Conservation (phyloP, 768 basidiomycete species). For the Podaxis sp. region DNA sequence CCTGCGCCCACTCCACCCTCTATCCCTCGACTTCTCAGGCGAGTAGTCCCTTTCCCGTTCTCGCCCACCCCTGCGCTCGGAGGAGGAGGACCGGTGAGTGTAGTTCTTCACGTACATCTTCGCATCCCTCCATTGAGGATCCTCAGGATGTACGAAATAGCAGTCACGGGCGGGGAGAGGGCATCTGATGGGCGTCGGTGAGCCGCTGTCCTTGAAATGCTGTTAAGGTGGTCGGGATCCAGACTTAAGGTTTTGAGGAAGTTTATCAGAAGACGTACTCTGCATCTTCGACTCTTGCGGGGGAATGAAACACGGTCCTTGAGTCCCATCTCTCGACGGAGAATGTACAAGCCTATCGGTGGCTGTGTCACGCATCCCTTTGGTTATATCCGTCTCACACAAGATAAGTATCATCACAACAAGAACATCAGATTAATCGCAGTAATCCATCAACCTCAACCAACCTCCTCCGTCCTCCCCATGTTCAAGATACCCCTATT, state of each 20-base stretch:
- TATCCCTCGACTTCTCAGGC: not conserved
- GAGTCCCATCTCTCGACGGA: not conserved
- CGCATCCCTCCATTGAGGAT: constrained; percentile 10
- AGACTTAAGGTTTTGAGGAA: not conserved
- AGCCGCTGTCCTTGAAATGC: constrained; percentile 14
- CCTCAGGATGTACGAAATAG: constrained; percentile 19
- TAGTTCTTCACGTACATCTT: not conserved
- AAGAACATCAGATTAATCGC: not conserved
- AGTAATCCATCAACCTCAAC: constrained; percentile 1
- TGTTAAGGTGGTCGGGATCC: not conserved
- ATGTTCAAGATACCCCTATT: constrained; percentile 61
- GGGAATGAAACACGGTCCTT: constrained; percentile 1
- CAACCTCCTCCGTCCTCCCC: constrained; percentile 33
- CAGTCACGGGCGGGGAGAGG: constrained; percentile 1
- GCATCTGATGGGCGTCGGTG: constrained; percentile 4
- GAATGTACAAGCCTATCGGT: not conserved
- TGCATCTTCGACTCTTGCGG: constrained; percentile 5
- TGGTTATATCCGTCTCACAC: not conserved
- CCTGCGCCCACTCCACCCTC: not conserved
- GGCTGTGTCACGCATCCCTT: constrained; percentile 5
- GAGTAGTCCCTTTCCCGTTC: not conserved
- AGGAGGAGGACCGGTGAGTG: not conserved
- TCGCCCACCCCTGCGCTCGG: not conserved
- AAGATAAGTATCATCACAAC: not conserved
- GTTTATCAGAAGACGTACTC: not conserved